Base-by-base conservation (phyloP, 176 grass and related monocot species). In the Avena atlantica region DNA sequence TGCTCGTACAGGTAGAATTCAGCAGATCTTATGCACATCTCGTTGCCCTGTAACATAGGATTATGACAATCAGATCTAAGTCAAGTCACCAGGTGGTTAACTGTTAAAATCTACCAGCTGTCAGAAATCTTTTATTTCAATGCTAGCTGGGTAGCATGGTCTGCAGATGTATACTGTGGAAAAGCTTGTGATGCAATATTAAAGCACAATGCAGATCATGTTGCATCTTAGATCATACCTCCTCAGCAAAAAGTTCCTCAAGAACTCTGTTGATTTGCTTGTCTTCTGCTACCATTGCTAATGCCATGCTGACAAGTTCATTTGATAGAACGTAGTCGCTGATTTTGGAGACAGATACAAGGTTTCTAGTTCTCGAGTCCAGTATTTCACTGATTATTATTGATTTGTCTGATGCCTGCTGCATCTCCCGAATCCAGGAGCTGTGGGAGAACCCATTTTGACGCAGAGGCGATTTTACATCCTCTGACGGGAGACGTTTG, bases 231-330 rank as follows among this genome's bases (percentile, higher is more conserved):
- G 8, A 42, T 19, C 17, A 20, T 98, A 98, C 97, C 93, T 96
- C 90, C 90, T 96, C 94, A 24, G 97, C 94, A 68, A 98, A 98
- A 58, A 96, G 93, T 69, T 98, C 97, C 78, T 98, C 97, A 21
- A 98, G 91, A 68, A 98, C 97, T 68, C 92, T 89, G 75, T 98
- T 98, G 76, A 96, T 98, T 91, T 98, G 97, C 86, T 98, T 96
- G 82, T 98, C 97, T 88, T 98, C 97, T 48, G 94, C 97, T 77
- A 98, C 97, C 97, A 98, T 98, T 89, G 97, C 94, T 81, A 98
- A 80, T 48, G 97, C 97, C 97, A 98, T 98, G 70, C 97, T 98
- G 66, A 98, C 97, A 69, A 98, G 91, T 67, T 98, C 97, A 86
- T 96, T 98, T 52, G 97, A 98, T 52, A 96, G 79, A 75, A 98